A percentile compares a stretch with the other conserved stretches of the same genome.
Conservation (phyloP, 805 yeast genomes). For the Peterozyma xylosa region DNA sequence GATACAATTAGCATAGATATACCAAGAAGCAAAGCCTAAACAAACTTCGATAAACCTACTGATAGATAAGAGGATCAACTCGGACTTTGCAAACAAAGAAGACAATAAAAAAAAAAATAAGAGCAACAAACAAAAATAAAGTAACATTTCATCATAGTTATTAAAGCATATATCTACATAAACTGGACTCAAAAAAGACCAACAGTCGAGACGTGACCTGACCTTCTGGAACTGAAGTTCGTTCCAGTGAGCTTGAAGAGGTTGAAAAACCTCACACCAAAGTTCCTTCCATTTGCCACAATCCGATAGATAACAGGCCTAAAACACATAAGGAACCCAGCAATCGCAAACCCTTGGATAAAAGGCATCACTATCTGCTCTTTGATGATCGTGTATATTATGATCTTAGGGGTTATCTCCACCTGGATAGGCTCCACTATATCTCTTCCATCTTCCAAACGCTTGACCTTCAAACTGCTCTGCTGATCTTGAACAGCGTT, state of each 20-base stretch:
- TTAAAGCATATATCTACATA: no score
- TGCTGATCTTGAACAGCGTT: constrained; percentile 11
- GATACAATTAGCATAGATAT: no score
- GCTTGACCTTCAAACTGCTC: not conserved
- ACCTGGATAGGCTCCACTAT: constrained; percentile 23
- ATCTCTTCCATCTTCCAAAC: constrained; percentile 1
- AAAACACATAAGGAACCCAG: constrained; percentile 25
- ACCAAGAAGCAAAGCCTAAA: no score
- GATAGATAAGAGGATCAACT: no score
- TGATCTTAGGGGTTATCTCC: constrained; percentile 33
- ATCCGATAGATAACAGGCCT: constrained; percentile 26
- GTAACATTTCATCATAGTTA: not conserved
- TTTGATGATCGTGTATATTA: constrained; percentile 38
- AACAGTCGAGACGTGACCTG: no score
- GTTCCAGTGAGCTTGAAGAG: constrained; percentile 8
- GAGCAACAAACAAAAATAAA: not conserved
- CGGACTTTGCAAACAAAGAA: no score
- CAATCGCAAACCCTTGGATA: constrained; percentile 44
- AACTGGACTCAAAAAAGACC: no score
- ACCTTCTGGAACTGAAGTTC: no score
- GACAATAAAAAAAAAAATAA: not conserved
- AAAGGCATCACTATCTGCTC: constrained; percentile 52
- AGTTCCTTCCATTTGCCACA: constrained; percentile 14
- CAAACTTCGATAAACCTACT: not conserved
- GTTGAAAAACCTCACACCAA: constrained; percentile 14